Evolutionary conservation across 1,139 yeast species (phyloP), one percentile per base, ranked within the genome.

Genomic region (Diutina sp.): DNA sequence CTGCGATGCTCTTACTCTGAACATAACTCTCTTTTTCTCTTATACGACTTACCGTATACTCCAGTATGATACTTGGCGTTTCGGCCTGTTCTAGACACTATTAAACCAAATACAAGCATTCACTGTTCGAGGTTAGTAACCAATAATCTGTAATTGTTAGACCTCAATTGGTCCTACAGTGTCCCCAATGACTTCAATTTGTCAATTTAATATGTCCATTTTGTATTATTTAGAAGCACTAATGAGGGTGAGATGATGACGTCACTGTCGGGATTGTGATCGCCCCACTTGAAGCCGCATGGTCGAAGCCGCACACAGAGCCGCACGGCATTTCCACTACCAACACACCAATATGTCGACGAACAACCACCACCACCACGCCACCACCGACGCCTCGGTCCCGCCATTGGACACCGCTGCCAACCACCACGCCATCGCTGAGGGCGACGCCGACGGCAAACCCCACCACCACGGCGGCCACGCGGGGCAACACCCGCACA

Each of bases 401-500:
- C 41, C 41, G 14, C 41, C 41, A 12, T 35, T 18, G 29, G 18
- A 21, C 18, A 50, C 14, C 12, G 44, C 18, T 11, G 53, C 32
- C 44, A 50, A 38, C 35, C 53, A 50, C 53, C 16, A n/a, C 21
- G 53, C 53, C 53, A 50, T 50, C 18, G 44, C 41, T 4, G 53
- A n/a, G 2, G 53, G 41, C 12, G 53, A 50, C 18, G 38, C 35
- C 16, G 53, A 50, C 21, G 28, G 29, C 35, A 30, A 50, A 11
- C 44, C 44, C 35, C 53, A 50, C 53, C 53, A 50, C 44, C 44
- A 32, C 35, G 53, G 44, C 29, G 53, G 53, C 28, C 51, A 48
- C 51, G 32, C 51, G 11, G 35, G 38, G 6, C 51, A 48, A n/a
- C 53, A 29, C 44, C 25, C 41, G 14, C 53, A 50, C 18, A 18